These are phyloP conservation scores for Arctostaphylos glauca DNA, from an alignment of 148 eudicot genomes.

Conservation along the genomic window DNA sequence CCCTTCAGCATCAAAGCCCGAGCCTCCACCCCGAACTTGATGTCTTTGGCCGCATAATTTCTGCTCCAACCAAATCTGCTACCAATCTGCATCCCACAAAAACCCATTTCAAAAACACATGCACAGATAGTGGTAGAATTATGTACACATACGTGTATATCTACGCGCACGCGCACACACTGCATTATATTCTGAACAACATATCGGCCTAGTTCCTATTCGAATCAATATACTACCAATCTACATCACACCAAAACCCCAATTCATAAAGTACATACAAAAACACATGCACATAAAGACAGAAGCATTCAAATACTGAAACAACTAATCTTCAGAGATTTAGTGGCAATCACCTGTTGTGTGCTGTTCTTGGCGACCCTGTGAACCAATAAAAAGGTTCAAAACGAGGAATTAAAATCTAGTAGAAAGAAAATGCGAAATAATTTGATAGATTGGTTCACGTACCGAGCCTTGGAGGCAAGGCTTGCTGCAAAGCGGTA, in stretches of 20 bases:
- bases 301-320: background rate
- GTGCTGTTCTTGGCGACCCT: constrained; percentile 36
- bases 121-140: background rate
- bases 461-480: constrained; percentile 60
- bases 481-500: constrained; percentile 71
- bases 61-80: constrained; percentile 70
- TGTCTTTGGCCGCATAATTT: constrained; percentile 91
- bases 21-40: constrained; percentile 85
- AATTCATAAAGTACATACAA: background rate
- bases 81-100: constrained; percentile 37
- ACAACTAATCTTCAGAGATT: background rate
- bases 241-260: constrained; percentile 27
- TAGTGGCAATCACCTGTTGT: constrained; percentile 34
- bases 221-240: background rate
- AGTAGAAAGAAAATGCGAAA: background rate
- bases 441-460: background rate
- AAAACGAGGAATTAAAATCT: background rate
- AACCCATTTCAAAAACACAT: background rate
- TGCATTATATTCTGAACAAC: too few species aligned
- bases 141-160: background rate
- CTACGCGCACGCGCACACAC: background rate
- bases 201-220: background rate
- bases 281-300: background rate
- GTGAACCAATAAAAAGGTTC: constrained; percentile 11
- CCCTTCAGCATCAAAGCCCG: constrained; percentile 83